A percentile compares a stretch with the other conserved stretches of the same genome.
phyloP scores from a whole-genome alignment of 768 basidiomycete genomes.

The Phaeotremella fagi region DNA sequence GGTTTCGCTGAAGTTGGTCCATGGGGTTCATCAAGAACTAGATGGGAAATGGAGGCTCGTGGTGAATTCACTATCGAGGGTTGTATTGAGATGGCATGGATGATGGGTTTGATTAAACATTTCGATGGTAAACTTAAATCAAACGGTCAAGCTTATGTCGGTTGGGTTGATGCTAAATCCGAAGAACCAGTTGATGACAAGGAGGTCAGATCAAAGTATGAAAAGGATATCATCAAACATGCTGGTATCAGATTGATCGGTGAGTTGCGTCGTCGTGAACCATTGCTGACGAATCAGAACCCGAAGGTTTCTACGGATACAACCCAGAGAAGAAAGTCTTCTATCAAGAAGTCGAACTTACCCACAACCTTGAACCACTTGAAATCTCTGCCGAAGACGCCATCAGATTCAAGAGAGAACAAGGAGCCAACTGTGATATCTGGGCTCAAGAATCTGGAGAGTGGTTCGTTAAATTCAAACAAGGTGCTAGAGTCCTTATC shows the following conservation, averaged over 20 bases:
- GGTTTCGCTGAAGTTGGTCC: conserved; percentile 97
- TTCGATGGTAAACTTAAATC: conserved; percentile 89
- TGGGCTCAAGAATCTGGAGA: conserved; percentile 90
- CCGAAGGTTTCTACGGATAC: conserved; percentile 95
- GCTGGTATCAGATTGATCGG: conserved; percentile 92
- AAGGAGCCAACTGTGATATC: conserved; percentile 91
- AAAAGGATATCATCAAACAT: conserved; percentile 86
- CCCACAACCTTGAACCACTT: conserved; percentile 92
- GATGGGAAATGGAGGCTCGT: conserved; percentile 99
- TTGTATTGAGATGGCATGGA: conserved; percentile 99
- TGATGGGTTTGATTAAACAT: conserved; percentile 98
- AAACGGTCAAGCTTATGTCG: conserved; percentile 84
- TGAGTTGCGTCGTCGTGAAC: conserved; percentile 50
- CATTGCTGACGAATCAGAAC: conserved; percentile 58
- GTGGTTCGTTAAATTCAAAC: conserved; percentile 98
- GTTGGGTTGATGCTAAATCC: conserved; percentile 95
- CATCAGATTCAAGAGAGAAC: conserved; percentile 90
- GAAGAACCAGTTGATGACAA: conserved; percentile 95
- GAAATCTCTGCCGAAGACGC: conserved; percentile 89
- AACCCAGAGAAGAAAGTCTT: conserved; percentile 96
- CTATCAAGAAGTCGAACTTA: conserved; percentile 93
- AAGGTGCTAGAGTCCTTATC: conserved; percentile 84
- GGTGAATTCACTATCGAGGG: conserved; percentile 98
- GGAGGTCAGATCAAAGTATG: conserved; percentile 87
- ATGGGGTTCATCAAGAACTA: conserved; percentile 95